Base-by-base conservation (phyloP, 2,329 filamentous ascomycete species). In the Stagonosporopsis cucurbitacearum region DNA sequence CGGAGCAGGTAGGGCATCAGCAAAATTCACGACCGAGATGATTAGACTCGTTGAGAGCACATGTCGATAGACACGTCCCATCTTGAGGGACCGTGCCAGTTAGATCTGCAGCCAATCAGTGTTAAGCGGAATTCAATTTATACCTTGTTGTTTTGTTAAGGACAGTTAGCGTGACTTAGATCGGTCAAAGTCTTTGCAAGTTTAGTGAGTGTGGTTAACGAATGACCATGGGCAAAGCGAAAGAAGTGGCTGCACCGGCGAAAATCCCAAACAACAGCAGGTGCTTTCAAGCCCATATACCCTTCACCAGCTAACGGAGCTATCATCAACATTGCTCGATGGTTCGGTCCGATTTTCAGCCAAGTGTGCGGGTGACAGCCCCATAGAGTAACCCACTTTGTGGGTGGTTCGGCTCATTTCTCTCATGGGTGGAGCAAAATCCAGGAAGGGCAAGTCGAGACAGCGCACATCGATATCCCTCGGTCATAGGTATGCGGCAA, bases 31-130 rank as follows among this genome's bases (percentile, higher is more conserved):
- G 7, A 51, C 37, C 4, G 53, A 17, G 19, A 56, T 41, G 5
- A 56, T 25, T 12, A 56, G 30, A 47, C 53, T 56, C 47, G 13
- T 56, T 22, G 53, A 39, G 47, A 56, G 53, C 47, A 37, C 53
- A 51, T 56, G 47, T 51, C 28, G 45, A 37, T 56, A 56, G 28
- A 43, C 37, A 51, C 48, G 53, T n/a, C 53, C 48, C 53, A 56
- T 56, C 5, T 37, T 39, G 42, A 36, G 42, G 19, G 42, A 36
- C n/a, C 22, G 42, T 39, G 26, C 15, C 13, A 20, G 13, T 15
- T 5, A 50, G 15, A 26, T 17, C 47, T 46, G 30, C 42, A n/a
- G 32, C 35, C 17, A 37, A 37, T 37, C 19, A 37, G 35, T 37
- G n/a, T 17, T 6, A 37, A 37, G 35, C 22, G 39, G 9, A 20